Base-by-base conservation (phyloP, 345 rosid genomes). In the Euphorbia tirucalli region DNA sequence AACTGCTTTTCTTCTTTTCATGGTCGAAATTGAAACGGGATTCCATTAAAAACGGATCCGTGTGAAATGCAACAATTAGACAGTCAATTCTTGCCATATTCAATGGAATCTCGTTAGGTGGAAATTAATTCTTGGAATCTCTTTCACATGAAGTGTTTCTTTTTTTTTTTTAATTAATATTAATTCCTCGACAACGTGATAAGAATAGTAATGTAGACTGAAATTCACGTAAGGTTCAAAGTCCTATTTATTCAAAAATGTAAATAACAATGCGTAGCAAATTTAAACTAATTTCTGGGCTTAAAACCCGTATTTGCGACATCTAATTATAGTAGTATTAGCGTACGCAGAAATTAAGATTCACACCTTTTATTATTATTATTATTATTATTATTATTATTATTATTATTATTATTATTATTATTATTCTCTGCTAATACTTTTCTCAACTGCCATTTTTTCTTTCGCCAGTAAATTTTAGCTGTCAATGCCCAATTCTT, bases 11-110 rank as follows among this genome's bases (percentile, higher is more conserved):
- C n/a, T n/a, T 35, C 39, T 3, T 35, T 35, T 35, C 39, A 3
- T 35, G 39, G 39, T 35, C 7, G 39, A 35, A 35, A 35, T 46
- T 46, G 52, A 46, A 46, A 46, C 14, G 52, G 52, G n/a, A 19
- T 46, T 52, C 57, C 57, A 52, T 21, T 52, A 19, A 52, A 52
- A 52, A 52, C 57, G 57, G 57, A 52, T 52, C 57, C 7, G 57
- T 19, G 1, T 4, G 16, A 19, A 46, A 4, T 15, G 16, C 16
- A 19, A 52, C 2, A 52, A 48, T 8, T 2, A 14, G 3, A 48
- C 54, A 52, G 57, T 52, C 57, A 52, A 59, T 25, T 11, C 35
- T 59, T 30, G 5, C 63, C 63, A 59, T 25, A 25, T 59, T 59
- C 35, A 59, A 27, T 59, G 35, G 63, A 59, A 59, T 59, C 63